Conservation (phyloP, 1,139 yeast species). For the Scheffersomyces lignicola region DNA sequence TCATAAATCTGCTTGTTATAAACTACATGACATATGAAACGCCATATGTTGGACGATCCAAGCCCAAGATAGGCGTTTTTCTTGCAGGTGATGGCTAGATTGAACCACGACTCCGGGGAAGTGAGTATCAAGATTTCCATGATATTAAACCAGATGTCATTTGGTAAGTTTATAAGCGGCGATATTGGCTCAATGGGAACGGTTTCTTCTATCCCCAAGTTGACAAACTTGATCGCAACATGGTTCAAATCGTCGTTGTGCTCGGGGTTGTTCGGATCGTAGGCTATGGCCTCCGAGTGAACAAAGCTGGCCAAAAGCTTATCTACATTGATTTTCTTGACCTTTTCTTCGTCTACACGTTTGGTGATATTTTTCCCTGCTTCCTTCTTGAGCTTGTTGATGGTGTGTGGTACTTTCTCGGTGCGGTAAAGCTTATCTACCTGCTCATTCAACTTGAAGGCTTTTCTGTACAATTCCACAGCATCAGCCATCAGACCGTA, state of each 20-base stretch:
- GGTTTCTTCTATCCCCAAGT: constrained; percentile 32
- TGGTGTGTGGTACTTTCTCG: constrained; percentile 39
- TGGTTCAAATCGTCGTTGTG: constrained; percentile 18
- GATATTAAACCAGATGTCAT: constrained; percentile 61
- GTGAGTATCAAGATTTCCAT: constrained; percentile 50
- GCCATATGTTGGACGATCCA: constrained; percentile 55
- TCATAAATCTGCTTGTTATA: constrained; percentile 61
- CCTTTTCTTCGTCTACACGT: constrained; percentile 32
- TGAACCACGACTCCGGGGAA: constrained; percentile 69
- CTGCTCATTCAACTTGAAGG: constrained; percentile 63
- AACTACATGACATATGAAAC: constrained; percentile 51
- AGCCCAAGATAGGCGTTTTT: constrained; percentile 65
- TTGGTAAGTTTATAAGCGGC: constrained; percentile 57
- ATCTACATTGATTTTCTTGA: constrained; percentile 39
- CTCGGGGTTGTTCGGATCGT: constrained; percentile 21
- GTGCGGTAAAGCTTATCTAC: constrained; percentile 69
- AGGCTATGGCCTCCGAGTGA: constrained; percentile 28
- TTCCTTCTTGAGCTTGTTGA: constrained; percentile 23
- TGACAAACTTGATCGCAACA: constrained; percentile 29
- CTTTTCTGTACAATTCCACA: constrained; percentile 67
- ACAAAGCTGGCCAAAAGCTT: constrained; percentile 32
- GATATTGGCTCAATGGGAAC: constrained; percentile 46
- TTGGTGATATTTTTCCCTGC: constrained; percentile 30
- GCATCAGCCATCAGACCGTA: constrained; percentile 83
- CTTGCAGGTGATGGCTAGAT: constrained; percentile 61